These are phyloP conservation scores for Paraphaeosphaeria sporulosa DNA, from an alignment of 2,329 filamentous ascomycete genomes.

Conservation along the genomic window DNA sequence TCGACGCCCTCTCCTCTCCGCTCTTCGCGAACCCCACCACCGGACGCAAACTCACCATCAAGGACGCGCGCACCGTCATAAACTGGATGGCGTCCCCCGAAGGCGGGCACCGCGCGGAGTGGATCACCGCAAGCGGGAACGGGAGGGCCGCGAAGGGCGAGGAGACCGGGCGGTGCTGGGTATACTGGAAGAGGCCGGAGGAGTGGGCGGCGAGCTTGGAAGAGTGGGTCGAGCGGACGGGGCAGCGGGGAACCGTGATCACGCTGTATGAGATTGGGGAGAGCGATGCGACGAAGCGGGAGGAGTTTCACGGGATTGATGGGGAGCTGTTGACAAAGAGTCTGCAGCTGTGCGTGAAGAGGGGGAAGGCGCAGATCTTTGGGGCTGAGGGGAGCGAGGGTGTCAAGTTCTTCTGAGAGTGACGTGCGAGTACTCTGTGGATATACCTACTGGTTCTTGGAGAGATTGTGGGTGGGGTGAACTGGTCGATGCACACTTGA, in stretches of 20 bases:
- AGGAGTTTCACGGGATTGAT: conserved; percentile 89
- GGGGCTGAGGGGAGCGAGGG: conserved; percentile 81
- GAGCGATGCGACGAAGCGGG: conserved; percentile 76
- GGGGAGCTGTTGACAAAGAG: conserved; percentile 79
- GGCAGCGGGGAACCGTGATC: conserved; percentile 85
- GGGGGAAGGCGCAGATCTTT: conserved; percentile 92
- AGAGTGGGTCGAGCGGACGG: conserved; percentile 84
- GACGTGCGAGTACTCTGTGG: not conserved
- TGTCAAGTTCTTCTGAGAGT: conserved; percentile 87
- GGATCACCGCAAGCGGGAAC: conserved; percentile 53
- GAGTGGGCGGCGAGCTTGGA: conserved; percentile 87
- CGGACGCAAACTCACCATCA: conserved; percentile 56
- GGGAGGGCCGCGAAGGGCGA: conserved; percentile 28
- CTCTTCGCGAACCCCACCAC: conserved; percentile 62
- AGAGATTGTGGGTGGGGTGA: not conserved
- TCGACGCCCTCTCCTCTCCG: conserved; percentile 60
- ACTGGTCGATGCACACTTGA: not conserved
- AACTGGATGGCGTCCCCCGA: conserved; percentile 63
- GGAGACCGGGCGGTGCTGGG: conserved; percentile 59
- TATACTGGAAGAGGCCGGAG: conserved; percentile 86
- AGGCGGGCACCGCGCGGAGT: conserved; percentile 70
- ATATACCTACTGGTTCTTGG: not conserved
- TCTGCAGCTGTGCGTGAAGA: conserved; percentile 82
- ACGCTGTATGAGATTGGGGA: conserved; percentile 92
- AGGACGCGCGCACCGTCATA: conserved; percentile 62